Conservation (phyloP, 176 grass and related monocot genomes). For the Oryza meridionalis region DNA sequence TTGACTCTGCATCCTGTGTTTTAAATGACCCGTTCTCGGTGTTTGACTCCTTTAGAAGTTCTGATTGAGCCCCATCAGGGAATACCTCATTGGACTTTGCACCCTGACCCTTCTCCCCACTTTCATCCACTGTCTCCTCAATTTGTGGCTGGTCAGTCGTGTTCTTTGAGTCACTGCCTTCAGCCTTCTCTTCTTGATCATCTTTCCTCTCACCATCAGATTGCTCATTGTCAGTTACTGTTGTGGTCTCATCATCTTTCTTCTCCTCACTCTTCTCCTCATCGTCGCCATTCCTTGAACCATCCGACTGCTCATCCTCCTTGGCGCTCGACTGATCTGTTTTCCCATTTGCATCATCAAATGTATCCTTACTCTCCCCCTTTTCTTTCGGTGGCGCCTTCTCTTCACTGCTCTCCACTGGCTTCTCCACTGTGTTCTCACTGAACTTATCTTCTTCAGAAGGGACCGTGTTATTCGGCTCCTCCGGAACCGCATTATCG, state of each 20-base stretch:
- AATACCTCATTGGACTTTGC: slow-evolving; percentile 58
- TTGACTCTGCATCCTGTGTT: slow-evolving; percentile 85
- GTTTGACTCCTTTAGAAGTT: slow-evolving; percentile 85
- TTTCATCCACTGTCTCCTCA: slow-evolving; percentile 68
- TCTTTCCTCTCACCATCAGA: slow-evolving; percentile 47
- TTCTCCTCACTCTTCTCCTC: slow-evolving; percentile 25
- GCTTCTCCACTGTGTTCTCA: slow-evolving; percentile 49
- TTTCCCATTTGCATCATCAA: slow-evolving; percentile 61
- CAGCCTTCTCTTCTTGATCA: slow-evolving; percentile 53
- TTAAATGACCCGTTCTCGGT: slow-evolving; percentile 74
- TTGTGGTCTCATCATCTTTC: slow-evolving; percentile 42
- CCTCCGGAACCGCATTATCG: slow-evolving; percentile 39
- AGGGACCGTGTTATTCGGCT: slow-evolving; percentile 45
- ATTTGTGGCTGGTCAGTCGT: slow-evolving; percentile 43
- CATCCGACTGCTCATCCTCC: slow-evolving; percentile 36
- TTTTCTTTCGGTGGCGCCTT: slow-evolving; percentile 40
- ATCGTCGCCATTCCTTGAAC: slow-evolving; percentile 19
- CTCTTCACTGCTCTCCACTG: slow-evolving; percentile 48
- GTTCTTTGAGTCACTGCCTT: slow-evolving; percentile 30
- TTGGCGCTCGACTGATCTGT: slow-evolving; percentile 29
- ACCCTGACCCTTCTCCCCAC: slow-evolving; percentile 52
- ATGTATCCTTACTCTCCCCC: slow-evolving; percentile 43
- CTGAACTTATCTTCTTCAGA: slow-evolving; percentile 50
- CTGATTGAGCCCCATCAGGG: slow-evolving; percentile 75
- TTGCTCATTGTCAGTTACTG: slow-evolving; percentile 45